Evolutionary conservation across 257 asterid species (phyloP).

Genomic region (Leonotis leonurus): DNA sequence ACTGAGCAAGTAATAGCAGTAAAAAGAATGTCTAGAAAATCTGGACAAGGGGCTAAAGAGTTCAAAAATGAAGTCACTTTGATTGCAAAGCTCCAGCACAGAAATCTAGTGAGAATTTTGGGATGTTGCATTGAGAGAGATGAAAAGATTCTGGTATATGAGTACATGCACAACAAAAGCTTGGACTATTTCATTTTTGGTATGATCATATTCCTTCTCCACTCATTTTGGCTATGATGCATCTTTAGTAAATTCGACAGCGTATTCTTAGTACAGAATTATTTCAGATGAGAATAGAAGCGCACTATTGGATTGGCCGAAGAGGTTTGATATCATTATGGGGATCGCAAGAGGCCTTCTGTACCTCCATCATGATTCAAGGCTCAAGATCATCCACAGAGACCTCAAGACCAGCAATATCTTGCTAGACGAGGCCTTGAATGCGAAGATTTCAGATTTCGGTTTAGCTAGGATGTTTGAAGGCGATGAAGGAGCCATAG

Average conservation of each 20-base stretch:
- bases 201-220: not conserved
- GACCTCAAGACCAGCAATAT: not conserved
- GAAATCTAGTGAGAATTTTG: not conserved
- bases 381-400: not conserved
- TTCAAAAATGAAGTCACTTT: conserved; percentile 9
- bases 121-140: not conserved
- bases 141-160: not conserved
- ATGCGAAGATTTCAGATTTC: conserved; percentile 12
- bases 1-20: conserved; percentile 5
- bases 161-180: conserved; percentile 9
- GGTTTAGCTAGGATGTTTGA: conserved; percentile 10
- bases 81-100: conserved; percentile 17
- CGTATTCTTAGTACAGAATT: not conserved
- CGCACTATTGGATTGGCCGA: not conserved
- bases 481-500: not conserved
- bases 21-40: conserved; percentile 12
- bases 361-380: not conserved
- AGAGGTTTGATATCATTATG: conserved; percentile 9
- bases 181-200: conserved; percentile 14
- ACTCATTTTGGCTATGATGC: not conserved
- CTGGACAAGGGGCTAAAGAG: conserved; percentile 14
- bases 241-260: not conserved
- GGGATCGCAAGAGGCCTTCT: conserved; percentile 16
- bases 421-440: not conserved
- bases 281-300: conserved; percentile 6